Base-by-base conservation (phyloP, 495 filamentous ascomycete genomes). In the Podospora conica region DNA sequence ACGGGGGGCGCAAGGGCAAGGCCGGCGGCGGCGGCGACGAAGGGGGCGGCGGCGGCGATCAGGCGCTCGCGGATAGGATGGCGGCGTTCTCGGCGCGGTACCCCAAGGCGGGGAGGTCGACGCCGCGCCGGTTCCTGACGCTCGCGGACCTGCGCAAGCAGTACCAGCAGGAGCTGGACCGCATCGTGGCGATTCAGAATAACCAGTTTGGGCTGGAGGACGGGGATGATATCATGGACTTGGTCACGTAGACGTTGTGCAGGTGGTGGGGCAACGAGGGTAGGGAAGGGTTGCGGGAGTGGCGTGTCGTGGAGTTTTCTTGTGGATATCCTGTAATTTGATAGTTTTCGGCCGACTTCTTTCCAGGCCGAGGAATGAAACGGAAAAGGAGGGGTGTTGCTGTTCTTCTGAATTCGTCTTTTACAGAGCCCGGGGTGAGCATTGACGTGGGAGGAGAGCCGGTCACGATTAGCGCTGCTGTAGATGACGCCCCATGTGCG, bases 151-250 rank as follows among this genome's bases (percentile, higher is more conserved):
- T 98, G 23, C 84, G 91, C 68, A 90, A 87, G 71, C 89, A 90
- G 73, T 98, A 95, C 78, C 90, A 95, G 75, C 83, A 81, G 20
- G 93, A 97, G 76, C 79, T 97, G 70, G 96, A 98, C 76, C 83
- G 91, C 58, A 86, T 87, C 27, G 84, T 81, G 40, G 82, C 83
- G 3, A 85, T 86, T 65, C 79, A 85, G 68, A 86, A 85, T 67
- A 81, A 84, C 64, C 82, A 84, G 67, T 86, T 86, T 75, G 81
- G 79, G n/a, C 79, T 84, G 27, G 68, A 74, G 33, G 75, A 74
- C 2, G 83, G 82, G 33, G 82, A 82, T 53, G 78, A 81, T 12
- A 73, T 85, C 58, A 84, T 87, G 70, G 81, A 80, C 66, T 68
- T 74, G 48, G 62, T 77, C 55, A 67, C 7, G 9, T 66, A 57